Percentiles rank a stretch among this genome's conserved stretches.
Conservation (phyloP, 1,284 basidiomycete genomes). For the Athelia sp. region DNA sequence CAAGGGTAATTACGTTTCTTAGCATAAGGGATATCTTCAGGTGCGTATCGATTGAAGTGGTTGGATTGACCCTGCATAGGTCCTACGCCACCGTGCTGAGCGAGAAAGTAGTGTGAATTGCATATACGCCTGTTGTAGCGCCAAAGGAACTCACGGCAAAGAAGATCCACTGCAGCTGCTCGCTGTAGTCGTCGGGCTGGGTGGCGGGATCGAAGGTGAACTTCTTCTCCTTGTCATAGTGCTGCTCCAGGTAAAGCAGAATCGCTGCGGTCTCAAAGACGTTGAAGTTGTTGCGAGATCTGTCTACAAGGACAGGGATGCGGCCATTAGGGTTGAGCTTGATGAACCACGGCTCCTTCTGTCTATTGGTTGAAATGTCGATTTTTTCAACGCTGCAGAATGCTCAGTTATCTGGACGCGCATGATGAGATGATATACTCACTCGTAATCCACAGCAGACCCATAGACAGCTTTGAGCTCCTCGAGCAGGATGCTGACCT, state of each 20-base stretch:
- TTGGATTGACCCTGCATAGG: constrained; percentile 75
- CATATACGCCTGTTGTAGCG: background rate
- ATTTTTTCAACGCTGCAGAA: constrained; percentile 38
- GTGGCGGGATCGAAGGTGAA: constrained; percentile 48
- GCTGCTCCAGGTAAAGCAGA: constrained; percentile 57
- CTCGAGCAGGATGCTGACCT: constrained; percentile 60
- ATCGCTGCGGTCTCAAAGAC: constrained; percentile 73
- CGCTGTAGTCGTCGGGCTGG: constrained; percentile 44
- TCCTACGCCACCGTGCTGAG: constrained; percentile 64
- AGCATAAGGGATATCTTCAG: constrained; percentile 63
- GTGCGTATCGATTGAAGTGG: constrained; percentile 52
- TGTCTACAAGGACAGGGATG: constrained; percentile 55
- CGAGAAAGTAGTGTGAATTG: constrained; percentile 2
- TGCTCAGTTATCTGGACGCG: constrained; percentile 4
- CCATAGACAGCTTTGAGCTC: constrained; percentile 60
- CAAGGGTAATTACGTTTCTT: constrained; percentile 42
- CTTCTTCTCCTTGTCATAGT: constrained; percentile 53
- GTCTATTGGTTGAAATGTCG: constrained; percentile 43
- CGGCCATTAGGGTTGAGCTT: constrained; percentile 63
- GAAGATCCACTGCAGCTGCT: constrained; percentile 77
- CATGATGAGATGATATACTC: constrained; percentile 11
- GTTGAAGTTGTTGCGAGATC: constrained; percentile 42
- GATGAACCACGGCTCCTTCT: constrained; percentile 60
- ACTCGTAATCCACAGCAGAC: constrained; percentile 54
- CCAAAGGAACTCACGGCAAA: constrained; percentile 44